Evolutionary conservation across 495 filamentous ascomycete genomes (phyloP).

Genomic region (Penicillium bialowiezense): DNA sequence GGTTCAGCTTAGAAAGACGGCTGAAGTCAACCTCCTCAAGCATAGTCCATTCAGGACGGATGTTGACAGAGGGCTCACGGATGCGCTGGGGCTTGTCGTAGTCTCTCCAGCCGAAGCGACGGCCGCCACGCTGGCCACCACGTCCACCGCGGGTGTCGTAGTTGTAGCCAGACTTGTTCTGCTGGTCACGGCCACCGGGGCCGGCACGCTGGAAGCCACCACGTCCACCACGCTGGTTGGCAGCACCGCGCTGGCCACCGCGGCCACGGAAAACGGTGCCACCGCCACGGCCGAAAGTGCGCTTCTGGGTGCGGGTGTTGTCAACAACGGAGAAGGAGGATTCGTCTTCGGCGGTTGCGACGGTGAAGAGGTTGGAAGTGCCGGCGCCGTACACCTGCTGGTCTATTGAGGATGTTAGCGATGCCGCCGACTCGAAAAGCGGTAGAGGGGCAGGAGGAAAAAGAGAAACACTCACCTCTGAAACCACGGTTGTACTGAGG

Average conservation of each 20-base stretch:
- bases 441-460: slow-evolving; percentile 10
- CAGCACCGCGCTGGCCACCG: slow-evolving; percentile 58
- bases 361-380: slow-evolving; percentile 78
- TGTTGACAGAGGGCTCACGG: slow-evolving; percentile 89
- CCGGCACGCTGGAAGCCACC: slow-evolving; percentile 66
- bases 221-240: slow-evolving; percentile 47
- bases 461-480: slow-evolving; percentile 60
- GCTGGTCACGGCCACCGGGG: slow-evolving; percentile 59
- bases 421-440: neutral
- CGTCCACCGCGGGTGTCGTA: slow-evolving; percentile 58
- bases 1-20: slow-evolving; percentile 88
- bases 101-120: slow-evolving; percentile 97
- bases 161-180: slow-evolving; percentile 54
- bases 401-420: slow-evolving; percentile 50
- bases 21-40: slow-evolving; percentile 98
- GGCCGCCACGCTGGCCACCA: slow-evolving; percentile 54
- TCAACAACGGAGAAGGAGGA: slow-evolving; percentile 97
- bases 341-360: slow-evolving; percentile 91
- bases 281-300: slow-evolving; percentile 83
- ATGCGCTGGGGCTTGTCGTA: slow-evolving; percentile 97
- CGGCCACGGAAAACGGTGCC: slow-evolving; percentile 85
- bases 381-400: slow-evolving; percentile 97
- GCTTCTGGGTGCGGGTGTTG: slow-evolving; percentile 83
- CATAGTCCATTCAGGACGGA: slow-evolving; percentile 92
- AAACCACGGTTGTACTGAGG: slow-evolving; percentile 89